Evolutionary conservation across 148 eudicot genomes (phyloP), one percentile per base, ranked within the genome.

Genomic region (Camellia granthamiana): DNA sequence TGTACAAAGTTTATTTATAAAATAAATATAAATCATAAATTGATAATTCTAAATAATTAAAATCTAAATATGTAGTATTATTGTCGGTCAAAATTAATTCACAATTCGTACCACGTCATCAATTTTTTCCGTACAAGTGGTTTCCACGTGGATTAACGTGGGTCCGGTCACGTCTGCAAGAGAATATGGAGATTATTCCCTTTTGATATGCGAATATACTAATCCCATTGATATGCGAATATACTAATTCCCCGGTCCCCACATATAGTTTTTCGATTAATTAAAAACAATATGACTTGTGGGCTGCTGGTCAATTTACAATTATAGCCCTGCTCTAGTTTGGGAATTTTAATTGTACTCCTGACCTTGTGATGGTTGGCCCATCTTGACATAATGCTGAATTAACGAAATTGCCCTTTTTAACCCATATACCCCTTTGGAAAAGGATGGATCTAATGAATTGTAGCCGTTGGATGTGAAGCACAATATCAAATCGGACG

Each of bases 151-250:
- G 38, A 30, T 30, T 0, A 0, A 30, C 1, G 16, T 44, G 76
- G 75, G 52, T 9, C 54, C 2, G 0, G 42, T 30, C 19, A 18
- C 10, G 43, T 19, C 30, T 44, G 47, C 18, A 10, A 72, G 70
- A 61, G 77, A 49, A 73, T 79, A 60, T 46, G 18, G 42, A 68
- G 42, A 79, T 79, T 43, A 79, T 79, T 46, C 77, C 58, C 16
- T 79, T 23, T 72, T 71, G 52, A 80, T 61, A 63, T 80, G 75
- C 77, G 82, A 80, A 80, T 80, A 80, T 73, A 21, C 51, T 74
- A 51, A 16, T 63, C 3, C 0, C n/a, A 59, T 14, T 5, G 63
- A 59, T 59, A 59, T 59, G 63, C 63, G 63, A 59, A 59, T 59
- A 59, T 59, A 7, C 65, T 8, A 6, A 21, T 3, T 23, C 19